Evolutionary conservation across 257 asterid species (phyloP).

Genomic region (Rauvolfia tetraphylla): DNA sequence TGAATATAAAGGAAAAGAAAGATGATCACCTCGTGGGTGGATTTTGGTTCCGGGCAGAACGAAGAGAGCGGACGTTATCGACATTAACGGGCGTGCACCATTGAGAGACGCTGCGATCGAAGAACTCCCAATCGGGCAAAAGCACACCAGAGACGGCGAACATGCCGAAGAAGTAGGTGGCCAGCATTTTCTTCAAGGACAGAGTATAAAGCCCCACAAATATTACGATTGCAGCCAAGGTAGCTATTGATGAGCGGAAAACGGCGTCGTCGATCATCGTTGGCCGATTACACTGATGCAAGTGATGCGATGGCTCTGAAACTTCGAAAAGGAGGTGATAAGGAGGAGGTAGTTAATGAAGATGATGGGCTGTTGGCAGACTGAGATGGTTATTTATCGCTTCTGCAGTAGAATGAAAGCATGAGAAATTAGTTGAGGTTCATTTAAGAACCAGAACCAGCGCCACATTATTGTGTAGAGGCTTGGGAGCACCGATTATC

Average conservation of each 20-base stretch:
- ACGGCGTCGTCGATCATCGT: conserved; percentile 38
- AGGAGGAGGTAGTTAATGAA: conserved; percentile 1
- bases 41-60: conserved; percentile 11
- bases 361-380: neutral
- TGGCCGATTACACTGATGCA: neutral
- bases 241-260: conserved; percentile 37
- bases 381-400: conserved; percentile 1
- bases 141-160: conserved; percentile 43
- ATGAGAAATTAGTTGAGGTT: conserved; percentile 5
- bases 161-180: conserved; percentile 59
- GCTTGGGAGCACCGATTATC: too few species aligned
- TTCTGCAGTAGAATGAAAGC: neutral
- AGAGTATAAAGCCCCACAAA: conserved; percentile 45
- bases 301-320: neutral
- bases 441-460: neutral
- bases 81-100: conserved; percentile 49
- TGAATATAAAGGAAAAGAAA: neutral
- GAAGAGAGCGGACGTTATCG: neutral
- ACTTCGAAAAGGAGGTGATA: neutral
- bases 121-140: conserved; percentile 65
- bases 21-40: conserved; percentile 21
- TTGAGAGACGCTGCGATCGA: conserved; percentile 47
- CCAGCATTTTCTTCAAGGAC: conserved; percentile 49
- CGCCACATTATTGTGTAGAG: too few species aligned
- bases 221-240: conserved; percentile 34